Conservation (phyloP, 805 yeast species). For the Gaillardinia entomophila region DNA sequence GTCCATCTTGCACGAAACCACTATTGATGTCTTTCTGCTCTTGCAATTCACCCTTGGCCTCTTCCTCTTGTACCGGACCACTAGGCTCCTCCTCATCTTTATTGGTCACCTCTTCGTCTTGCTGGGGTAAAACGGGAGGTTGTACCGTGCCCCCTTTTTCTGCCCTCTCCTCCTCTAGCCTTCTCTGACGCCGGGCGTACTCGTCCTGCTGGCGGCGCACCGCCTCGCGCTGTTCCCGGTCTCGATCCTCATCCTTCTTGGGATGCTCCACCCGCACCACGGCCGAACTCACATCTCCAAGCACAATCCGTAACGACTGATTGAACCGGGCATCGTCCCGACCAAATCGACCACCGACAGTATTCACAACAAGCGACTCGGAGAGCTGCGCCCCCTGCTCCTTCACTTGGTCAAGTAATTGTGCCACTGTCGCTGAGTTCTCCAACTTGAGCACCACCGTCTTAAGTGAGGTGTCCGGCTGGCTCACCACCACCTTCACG, state of each 20-base stretch:
- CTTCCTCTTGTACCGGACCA: too few species aligned
- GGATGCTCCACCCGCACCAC: slow-evolving; percentile 19
- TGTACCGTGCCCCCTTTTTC: neutral
- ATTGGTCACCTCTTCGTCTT: neutral
- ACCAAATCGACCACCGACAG: too few species aligned
- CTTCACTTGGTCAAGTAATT: slow-evolving; percentile 14
- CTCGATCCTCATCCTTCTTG: slow-evolving; percentile 5
- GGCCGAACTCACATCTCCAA: slow-evolving; percentile 15
- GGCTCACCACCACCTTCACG: slow-evolving; percentile 1
- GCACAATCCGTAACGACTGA: slow-evolving; percentile 9
- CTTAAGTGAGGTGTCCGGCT: slow-evolving; percentile 12
- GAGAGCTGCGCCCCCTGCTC: slow-evolving; percentile 7
- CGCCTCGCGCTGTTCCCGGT: slow-evolving; percentile 1
- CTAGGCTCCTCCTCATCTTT: neutral
- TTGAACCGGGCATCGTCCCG: slow-evolving; percentile 4
- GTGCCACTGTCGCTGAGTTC: slow-evolving; percentile 10
- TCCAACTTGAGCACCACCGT: slow-evolving; percentile 5
- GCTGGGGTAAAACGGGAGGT: too few species aligned
- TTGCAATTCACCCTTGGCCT: neutral
- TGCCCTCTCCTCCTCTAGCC: slow-evolving; percentile 6
- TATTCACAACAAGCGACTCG: slow-evolving; percentile 5
- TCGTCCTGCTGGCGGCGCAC: slow-evolving; percentile 15
- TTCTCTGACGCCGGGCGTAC: slow-evolving; percentile 12
- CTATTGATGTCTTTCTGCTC: too few species aligned
- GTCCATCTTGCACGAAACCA: neutral